Conservation (phyloP, 768 basidiomycete species). For the Psilocybe sp. region DNA sequence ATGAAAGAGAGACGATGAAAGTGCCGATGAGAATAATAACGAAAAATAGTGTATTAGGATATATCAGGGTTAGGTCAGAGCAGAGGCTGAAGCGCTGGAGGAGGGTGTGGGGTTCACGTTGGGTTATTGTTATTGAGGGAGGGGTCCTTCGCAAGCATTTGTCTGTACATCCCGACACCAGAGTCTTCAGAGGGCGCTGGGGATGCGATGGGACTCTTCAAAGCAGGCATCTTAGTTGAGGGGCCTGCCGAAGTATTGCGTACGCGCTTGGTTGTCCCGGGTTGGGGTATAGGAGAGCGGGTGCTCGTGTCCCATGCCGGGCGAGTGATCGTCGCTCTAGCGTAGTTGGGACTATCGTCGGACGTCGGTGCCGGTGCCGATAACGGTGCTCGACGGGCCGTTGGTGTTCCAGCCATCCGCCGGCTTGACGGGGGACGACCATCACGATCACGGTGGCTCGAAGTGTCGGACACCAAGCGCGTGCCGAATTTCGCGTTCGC, state of each 20-base stretch:
- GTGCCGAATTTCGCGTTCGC: constrained; percentile 93
- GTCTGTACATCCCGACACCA: constrained; percentile 80
- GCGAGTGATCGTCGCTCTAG: constrained; percentile 70
- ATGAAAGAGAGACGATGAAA: constrained; percentile 16
- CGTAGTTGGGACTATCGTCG: constrained; percentile 63
- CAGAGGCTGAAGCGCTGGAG: constrained; percentile 15
- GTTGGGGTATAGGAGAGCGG: constrained; percentile 24
- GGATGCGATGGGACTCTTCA: constrained; percentile 49
- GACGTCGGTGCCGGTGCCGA: constrained; percentile 21
- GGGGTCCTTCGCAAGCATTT: constrained; percentile 75
- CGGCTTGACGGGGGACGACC: constrained; percentile 55
- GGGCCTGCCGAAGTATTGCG: constrained; percentile 74
- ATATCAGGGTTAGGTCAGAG: constrained; percentile 17
- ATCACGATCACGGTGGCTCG: constrained; percentile 49
- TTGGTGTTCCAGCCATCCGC: constrained; percentile 31
- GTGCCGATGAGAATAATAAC: constrained; percentile 19
- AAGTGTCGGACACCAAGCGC: constrained; percentile 69
- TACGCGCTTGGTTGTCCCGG: constrained; percentile 48
- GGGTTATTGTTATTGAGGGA: constrained; percentile 51
- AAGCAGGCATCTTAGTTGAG: constrained; percentile 42
- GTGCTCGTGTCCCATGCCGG: constrained; percentile 75
- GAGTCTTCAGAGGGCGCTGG: constrained; percentile 82
- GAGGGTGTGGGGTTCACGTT: constrained; percentile 24
- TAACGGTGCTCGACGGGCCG: constrained; percentile 38
- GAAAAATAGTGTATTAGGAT: constrained; percentile 22